Evolutionary conservation across 2,329 filamentous ascomycete genomes (phyloP), one percentile per base, ranked within the genome.

Genomic region (Mollisiaceae sp.): DNA sequence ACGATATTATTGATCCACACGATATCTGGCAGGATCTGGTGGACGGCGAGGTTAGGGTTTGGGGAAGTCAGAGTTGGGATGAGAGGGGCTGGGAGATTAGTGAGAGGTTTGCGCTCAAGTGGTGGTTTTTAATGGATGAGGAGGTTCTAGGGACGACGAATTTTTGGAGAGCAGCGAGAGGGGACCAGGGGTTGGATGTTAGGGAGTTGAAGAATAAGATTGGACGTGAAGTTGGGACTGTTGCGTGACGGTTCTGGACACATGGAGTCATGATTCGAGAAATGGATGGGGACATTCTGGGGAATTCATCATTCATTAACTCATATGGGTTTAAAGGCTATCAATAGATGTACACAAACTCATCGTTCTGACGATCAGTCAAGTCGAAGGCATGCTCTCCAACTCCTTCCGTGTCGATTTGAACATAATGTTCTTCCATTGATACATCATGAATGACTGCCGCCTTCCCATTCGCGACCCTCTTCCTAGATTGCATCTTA

Each of bases 321-420:
- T 45, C 43, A 20, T 3, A n/a, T 18, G 43, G 43, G 22, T 52
- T 8, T 3, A 32, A 8, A 8, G 8, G 24, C 24, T 35, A 54
- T 54, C 50, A 87, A 70, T 87, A 87, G 56, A 88, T 82, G 75
- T 86, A 89, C 18, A 89, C 82, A 77, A 91, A 91, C 71, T 91
- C 87, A 64, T 91, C 87, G 70, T 91, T 91, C 78, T 87, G 78
- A 22, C 83, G 77, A 75, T 91, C 89, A 0, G 88, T 89, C 69
- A 89, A 70, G 76, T 91, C 89, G 68, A 84, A 84, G 0, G 82
- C 83, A 56, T 83, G 81, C 18, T 83, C 79, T 6, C 85, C 84
- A 22, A 84, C 64, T 41, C 75, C 69, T 20, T 74, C 77, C 11
- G 73, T 77, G 32, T 79, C 78, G 27, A 73, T 69, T 24, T 72